phyloP scores from a whole-genome alignment of 108 stramenopile species.

The Skeletonema marinoi region DNA sequence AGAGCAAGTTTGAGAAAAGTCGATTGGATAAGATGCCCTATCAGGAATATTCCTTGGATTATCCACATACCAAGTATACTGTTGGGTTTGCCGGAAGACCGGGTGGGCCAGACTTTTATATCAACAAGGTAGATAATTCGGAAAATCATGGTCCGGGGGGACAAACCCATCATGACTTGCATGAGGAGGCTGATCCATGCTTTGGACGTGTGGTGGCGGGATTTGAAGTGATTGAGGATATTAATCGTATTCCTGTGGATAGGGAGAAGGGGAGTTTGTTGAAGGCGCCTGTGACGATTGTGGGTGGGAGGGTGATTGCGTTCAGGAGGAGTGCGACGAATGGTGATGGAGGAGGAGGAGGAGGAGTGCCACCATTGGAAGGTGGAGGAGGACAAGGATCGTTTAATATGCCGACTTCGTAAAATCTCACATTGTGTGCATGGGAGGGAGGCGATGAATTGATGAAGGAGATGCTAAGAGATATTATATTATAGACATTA shows the following conservation, averaged over 20 bases:
- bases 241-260: constrained; percentile 24
- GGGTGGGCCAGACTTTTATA: constrained; percentile 92
- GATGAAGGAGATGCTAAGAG: too few relatives aligned
- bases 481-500: too few relatives aligned
- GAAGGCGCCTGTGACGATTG: not conserved
- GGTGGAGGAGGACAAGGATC: not conserved
- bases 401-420: not conserved
- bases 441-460: too few relatives aligned
- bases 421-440: not conserved
- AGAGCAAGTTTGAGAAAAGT: constrained; percentile 41
- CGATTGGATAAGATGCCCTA: constrained; percentile 61
- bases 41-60: constrained; percentile 77
- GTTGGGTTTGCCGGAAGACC: constrained; percentile 88
- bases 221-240: constrained; percentile 37
- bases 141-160: constrained; percentile 87
- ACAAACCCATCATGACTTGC: constrained; percentile 69
- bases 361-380: not conserved
- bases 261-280: constrained; percentile 11
- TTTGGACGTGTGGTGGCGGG: constrained; percentile 77
- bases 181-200: constrained; percentile 89
- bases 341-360: not conserved
- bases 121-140: constrained; percentile 87
- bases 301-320: not conserved
- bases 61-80: constrained; percentile 77
- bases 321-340: not conserved